These are phyloP conservation scores for Corylus heterophylla DNA, from an alignment of 306 rosid genomes.

Conservation along the genomic window DNA sequence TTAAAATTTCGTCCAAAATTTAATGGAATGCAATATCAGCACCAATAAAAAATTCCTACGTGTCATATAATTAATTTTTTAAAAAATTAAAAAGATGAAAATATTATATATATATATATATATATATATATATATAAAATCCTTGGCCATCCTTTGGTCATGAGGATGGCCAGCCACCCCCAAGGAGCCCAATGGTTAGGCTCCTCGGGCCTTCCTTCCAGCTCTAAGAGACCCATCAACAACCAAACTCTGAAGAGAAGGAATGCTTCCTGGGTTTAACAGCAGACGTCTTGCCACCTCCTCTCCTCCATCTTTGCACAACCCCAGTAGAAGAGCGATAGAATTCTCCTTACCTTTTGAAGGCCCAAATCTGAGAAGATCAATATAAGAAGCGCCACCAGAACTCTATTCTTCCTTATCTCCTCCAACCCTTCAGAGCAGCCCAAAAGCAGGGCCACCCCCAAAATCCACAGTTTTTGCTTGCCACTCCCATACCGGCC, in stretches of 20 bases:
- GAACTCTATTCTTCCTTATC: slow-evolving; percentile 59
- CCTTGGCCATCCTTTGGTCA: too few species aligned
- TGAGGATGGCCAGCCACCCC: too few species aligned
- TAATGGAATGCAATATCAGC: rapidly evolving
- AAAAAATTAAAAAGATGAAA: too few species aligned
- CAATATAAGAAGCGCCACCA: slow-evolving; percentile 72
- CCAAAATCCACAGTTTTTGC: too few species aligned
- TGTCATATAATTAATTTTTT: too few species aligned
- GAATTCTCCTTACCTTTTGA: slow-evolving; percentile 85
- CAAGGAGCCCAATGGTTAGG: too few species aligned
- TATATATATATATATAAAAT: too few species aligned
- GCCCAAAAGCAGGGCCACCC: slow-evolving; percentile 49
- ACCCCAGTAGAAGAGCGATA: slow-evolving; percentile 67
- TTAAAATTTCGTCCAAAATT: too few species aligned
- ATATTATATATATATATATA: too few species aligned
- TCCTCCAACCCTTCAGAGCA: slow-evolving; percentile 70
- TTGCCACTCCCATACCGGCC: too few species aligned
- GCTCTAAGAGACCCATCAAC: slow-evolving; percentile 78
- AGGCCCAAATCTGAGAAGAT: slow-evolving; percentile 89
- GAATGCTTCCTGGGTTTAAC: slow-evolving; percentile 79
- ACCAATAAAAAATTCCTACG: too few species aligned
- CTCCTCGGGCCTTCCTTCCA: slow-evolving; percentile 55
- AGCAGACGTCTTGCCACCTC: slow-evolving; percentile 63
- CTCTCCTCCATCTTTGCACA: slow-evolving; percentile 87
- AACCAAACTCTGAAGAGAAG: slow-evolving; percentile 77